Base-by-base conservation (phyloP, 2,329 filamentous ascomycete genomes). In the Ceratocystis huliohia region DNA sequence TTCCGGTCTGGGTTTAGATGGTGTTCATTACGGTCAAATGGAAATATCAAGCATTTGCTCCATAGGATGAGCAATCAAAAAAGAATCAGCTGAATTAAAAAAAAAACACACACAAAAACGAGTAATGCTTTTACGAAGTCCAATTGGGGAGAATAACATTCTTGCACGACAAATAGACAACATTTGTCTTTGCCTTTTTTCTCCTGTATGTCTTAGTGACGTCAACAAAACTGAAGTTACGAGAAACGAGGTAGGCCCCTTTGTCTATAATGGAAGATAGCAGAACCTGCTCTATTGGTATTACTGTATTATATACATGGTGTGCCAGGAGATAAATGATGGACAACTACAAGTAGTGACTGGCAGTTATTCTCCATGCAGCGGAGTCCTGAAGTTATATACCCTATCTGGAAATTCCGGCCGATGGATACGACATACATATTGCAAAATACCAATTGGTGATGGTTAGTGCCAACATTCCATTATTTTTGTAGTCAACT, bases 21-120 rank as follows among this genome's bases (percentile, higher is more conserved):
- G 81, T 84, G 81, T 84, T 84, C 76, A 82, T 76, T 80, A 81
- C 76, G 80, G 80, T 79, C 81, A 78, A 82, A 66, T 80, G 79
- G 81, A 82, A 81, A 80, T 79, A 78, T 80, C 78, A 78, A 79
- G 79, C 80, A 82, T 82, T 78, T 80, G 57, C 67, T 70, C 68
- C 68, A 67, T 67, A 68, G 68, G 66, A 68, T 68, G 68, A 66
- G 66, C 66, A 65, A 64, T 68, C 63, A 68, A 68, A 67, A 68
- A 68, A 67, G 66, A 67, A 64, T 67, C 66, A 67, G 64, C 67
- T 68, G 67, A 68, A 68, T 68, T 37, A 66, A 68, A 65, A 68
- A 68, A 68, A 61, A 68, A 66, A 64, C 41, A 44, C 65, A 67
- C 50, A 64, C 28, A 56, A 45, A 66, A 61, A 62, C 46, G 44